Evolutionary conservation across 2,329 filamentous ascomycete genomes (phyloP).

Genomic region (Botrytis squamosa): DNA sequence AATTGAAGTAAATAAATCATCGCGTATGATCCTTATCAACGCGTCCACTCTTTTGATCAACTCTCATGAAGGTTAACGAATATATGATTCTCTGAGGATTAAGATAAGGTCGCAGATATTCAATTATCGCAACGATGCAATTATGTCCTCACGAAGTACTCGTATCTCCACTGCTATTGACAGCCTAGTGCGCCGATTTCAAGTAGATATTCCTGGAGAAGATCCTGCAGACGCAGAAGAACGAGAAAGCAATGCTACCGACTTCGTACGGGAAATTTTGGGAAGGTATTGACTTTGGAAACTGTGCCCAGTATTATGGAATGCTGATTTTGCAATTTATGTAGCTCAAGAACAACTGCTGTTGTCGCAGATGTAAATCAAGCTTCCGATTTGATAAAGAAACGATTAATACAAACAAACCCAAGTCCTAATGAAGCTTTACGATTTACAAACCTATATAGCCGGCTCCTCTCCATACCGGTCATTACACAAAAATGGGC

Average conservation of each 20-base stretch:
- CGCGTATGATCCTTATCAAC: conserved; percentile 14
- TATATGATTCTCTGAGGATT: not conserved
- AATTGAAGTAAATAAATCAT: conserved; percentile 18
- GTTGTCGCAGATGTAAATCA: conserved; percentile 68
- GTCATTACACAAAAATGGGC: conserved; percentile 96
- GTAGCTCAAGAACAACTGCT: conserved; percentile 35
- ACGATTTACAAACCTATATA: conserved; percentile 87
- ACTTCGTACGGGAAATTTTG: conserved; percentile 49
- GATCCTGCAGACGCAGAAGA: conserved; percentile 67
- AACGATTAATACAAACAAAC: conserved; percentile 77
- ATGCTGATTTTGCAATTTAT: conserved; percentile 23
- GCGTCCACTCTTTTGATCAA: conserved; percentile 21
- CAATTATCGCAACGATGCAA: conserved; percentile 36
- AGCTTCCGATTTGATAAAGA: conserved; percentile 88
- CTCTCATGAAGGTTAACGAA: conserved; percentile 12
- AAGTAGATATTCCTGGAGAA: conserved; percentile 65
- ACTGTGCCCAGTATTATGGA: not conserved
- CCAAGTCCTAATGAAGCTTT: conserved; percentile 72
- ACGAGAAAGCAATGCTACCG: conserved; percentile 62
- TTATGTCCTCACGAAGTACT: conserved; percentile 44
- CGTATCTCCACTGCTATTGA: conserved; percentile 78
- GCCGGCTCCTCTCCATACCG: conserved; percentile 81
- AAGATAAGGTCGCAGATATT: conserved; percentile 2
- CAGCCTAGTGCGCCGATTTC: conserved; percentile 71
- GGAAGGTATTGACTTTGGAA: conserved; percentile 36